phyloP scores from a whole-genome alignment of 108 stramenopile species.

The Nannochloropsis salina region DNA sequence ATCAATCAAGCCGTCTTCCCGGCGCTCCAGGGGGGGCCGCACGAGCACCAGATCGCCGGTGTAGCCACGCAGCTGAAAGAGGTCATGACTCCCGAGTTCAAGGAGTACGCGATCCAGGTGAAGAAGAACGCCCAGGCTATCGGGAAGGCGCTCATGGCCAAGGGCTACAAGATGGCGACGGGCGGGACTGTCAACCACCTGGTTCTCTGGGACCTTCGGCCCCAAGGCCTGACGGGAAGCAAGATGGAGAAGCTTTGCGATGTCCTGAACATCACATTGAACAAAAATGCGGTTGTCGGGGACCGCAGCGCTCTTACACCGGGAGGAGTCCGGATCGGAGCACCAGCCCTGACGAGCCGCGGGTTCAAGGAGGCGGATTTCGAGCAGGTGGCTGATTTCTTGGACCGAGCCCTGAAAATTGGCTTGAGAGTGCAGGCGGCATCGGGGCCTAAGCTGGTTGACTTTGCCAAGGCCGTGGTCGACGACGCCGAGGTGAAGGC shows the following conservation, averaged over 20 bases:
- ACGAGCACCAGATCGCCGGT: conserved; percentile 98
- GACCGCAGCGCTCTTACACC: conserved; percentile 97
- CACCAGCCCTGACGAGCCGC: conserved; percentile 69
- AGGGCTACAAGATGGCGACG: conserved; percentile 90
- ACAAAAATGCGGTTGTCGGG: conserved; percentile 98
- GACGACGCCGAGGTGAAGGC: conserved; percentile 61
- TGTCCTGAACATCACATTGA: conserved; percentile 90
- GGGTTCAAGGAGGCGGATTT: conserved; percentile 89
- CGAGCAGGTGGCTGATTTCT: conserved; percentile 84
- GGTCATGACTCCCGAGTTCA: conserved; percentile 89
- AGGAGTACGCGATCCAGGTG: conserved; percentile 83
- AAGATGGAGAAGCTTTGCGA: conserved; percentile 99
- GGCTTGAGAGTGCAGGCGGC: conserved; percentile 77
- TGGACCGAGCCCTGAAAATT: conserved; percentile 77
- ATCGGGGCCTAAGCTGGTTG: conserved; percentile 80
- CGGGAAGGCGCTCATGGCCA: conserved; percentile 66
- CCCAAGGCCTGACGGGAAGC: conserved; percentile 83
- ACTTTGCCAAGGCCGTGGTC: conserved; percentile 73
- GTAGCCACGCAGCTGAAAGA: conserved; percentile 97
- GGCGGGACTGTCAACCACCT: conserved; percentile 99
- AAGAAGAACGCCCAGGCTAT: conserved; percentile 86
- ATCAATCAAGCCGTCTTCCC: conserved; percentile 99
- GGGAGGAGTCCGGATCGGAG: conserved; percentile 95
- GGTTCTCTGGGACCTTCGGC: conserved; percentile 96
- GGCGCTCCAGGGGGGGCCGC: conserved; percentile 97